These are phyloP conservation scores for Arthrobotrys musiformis DNA, from an alignment of 2,329 filamentous ascomycete genomes.

Conservation along the genomic window DNA sequence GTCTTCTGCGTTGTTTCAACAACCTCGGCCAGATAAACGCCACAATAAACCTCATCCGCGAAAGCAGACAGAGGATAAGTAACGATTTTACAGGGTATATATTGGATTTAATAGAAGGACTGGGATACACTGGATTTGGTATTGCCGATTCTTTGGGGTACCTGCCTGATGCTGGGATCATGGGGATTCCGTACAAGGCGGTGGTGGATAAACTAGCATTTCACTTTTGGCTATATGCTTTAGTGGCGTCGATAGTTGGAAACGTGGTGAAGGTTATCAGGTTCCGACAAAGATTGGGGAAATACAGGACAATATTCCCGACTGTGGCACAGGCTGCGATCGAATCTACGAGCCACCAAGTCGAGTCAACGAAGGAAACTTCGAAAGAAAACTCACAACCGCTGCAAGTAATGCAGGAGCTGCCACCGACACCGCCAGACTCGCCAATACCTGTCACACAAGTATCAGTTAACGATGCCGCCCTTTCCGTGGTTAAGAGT, in stretches of 20 bases:
- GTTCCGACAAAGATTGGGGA: conserved; percentile 19
- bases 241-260: conserved; percentile 46
- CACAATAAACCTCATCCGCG: conserved; percentile 30
- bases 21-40: conserved; percentile 39
- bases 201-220: conserved; percentile 47
- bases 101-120: conserved; percentile 38
- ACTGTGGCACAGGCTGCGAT: not conserved
- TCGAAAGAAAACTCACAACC: not conserved
- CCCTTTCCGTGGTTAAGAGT: conserved; percentile 26
- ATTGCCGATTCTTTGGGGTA: conserved; percentile 45
- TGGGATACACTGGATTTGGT: conserved; percentile 51
- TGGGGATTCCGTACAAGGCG: conserved; percentile 32
- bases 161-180: conserved; percentile 44
- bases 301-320: conserved; percentile 40
- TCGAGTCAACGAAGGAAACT: not conserved
- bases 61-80: conserved; percentile 19
- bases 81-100: conserved; percentile 27
- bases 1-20: conserved; percentile 48
- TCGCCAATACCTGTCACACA: conserved; percentile 31
- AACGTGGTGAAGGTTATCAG: conserved; percentile 22
- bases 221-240: conserved; percentile 51
- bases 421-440: conserved; percentile 45
- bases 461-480: conserved; percentile 36
- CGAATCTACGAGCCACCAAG: not conserved
- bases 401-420: not conserved